Evolutionary conservation across 1,139 yeast species (phyloP), one percentile per base, ranked within the genome.

Genomic region (Yarrowia galli): DNA sequence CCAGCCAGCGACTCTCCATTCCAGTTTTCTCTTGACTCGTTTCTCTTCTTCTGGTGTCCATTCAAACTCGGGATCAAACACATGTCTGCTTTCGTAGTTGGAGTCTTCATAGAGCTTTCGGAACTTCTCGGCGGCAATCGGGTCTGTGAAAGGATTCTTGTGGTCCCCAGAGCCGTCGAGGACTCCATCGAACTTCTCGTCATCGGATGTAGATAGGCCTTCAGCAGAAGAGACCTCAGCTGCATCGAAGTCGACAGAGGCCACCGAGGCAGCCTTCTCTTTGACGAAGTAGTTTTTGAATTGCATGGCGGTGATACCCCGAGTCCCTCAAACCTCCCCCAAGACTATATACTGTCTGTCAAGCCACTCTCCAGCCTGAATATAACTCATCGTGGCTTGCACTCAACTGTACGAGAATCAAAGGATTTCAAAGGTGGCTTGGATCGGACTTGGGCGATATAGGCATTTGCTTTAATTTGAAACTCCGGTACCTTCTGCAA

Each of bases 11-110:
- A 84, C 85, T 25, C 80, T 74, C 72, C 74, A 75, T 69, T 85
- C 87, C 28, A 82, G 74, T 70, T 82, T 84, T 63, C 82, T 72
- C 9, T 81, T 73, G 9, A 84, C 70, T 35, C 71, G 72, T 53
- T 73, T 73, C 69, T 85, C 88, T 71, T 85, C 87, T 28, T 79
- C 76, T 54, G 73, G 69, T 0, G 80, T 76, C 87, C 87, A 85
- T n/a, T 78, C 74, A 36, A 83, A 77, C 0, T 75, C 76, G 0
- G 87, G 85, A 71, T 85, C 87, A 69, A 83, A 82, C 2, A 79
- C 78, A 43, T 75, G 74, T 15, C 81, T 75, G 67, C 84, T 81
- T 70, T 85, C 88, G 70, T 84, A 85, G 22, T 76, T 67, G n/a
- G 81, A 74, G 2, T 74, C 72, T 42, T 83, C 84, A 71, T 84